These are phyloP conservation scores for Trichophyton simii DNA, from an alignment of 2,329 filamentous ascomycete genomes.

Conservation along the genomic window DNA sequence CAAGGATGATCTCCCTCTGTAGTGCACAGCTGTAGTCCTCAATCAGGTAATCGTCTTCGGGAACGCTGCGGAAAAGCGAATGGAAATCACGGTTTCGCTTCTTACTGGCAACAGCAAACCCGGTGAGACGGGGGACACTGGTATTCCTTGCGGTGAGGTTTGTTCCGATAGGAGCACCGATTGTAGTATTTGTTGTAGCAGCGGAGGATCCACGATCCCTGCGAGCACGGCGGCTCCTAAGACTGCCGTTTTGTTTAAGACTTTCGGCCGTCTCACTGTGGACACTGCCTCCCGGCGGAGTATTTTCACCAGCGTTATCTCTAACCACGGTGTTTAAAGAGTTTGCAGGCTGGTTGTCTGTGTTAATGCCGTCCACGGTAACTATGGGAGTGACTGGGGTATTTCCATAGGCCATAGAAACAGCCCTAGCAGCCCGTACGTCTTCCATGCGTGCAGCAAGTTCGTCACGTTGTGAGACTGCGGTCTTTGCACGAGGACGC, in stretches of 20 bases:
- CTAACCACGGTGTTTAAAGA: slow-evolving; percentile 13
- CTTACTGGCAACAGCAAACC: slow-evolving; percentile 91
- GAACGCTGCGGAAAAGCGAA: slow-evolving; percentile 83
- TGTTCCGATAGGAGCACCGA: slow-evolving; percentile 57
- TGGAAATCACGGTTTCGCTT: slow-evolving; percentile 96
- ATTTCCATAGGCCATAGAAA: slow-evolving; percentile 47
- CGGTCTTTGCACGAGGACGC: slow-evolving; percentile 26
- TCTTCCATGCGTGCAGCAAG: slow-evolving; percentile 47
- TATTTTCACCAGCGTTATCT: slow-evolving; percentile 44
- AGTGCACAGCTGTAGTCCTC: slow-evolving; percentile 97
- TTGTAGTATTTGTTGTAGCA: slow-evolving; percentile 56
- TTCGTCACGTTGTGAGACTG: slow-evolving; percentile 35
- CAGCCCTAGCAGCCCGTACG: slow-evolving; percentile 45
- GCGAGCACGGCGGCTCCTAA: slow-evolving; percentile 52
- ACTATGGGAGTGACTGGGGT: slow-evolving; percentile 21
- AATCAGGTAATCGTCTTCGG: slow-evolving; percentile 94
- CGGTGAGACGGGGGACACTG: slow-evolving; percentile 65
- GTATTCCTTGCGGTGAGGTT: slow-evolving; percentile 47
- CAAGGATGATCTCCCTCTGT: slow-evolving; percentile 87
- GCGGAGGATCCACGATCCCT: slow-evolving; percentile 75
- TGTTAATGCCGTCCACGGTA: slow-evolving; percentile 24
- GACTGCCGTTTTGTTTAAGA: slow-evolving; percentile 53
- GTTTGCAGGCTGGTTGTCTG: slow-evolving; percentile 21
- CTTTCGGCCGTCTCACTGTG: slow-evolving; percentile 47
- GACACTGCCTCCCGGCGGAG: slow-evolving; percentile 53